Percentiles rank a stretch among this genome's conserved stretches.
These are phyloP conservation scores for Oryza punctata DNA, from an alignment of 176 grass and related monocot genomes.

Conservation along the genomic window DNA sequence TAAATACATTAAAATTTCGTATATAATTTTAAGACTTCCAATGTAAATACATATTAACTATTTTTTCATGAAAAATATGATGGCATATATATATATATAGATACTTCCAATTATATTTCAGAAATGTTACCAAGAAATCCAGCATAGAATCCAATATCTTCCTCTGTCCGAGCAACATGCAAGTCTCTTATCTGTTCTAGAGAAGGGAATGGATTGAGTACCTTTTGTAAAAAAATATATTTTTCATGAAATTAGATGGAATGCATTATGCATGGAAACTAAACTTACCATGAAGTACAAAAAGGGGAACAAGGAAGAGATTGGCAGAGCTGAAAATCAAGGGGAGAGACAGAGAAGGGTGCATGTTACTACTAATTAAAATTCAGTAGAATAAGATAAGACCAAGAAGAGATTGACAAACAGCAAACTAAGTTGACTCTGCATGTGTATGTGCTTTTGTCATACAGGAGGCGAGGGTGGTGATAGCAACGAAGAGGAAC, in stretches of 20 bases:
- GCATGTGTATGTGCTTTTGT: neutral
- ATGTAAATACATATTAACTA: too few species aligned
- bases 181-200: slow-evolving; percentile 64
- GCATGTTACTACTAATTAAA: too few species aligned
- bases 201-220: neutral
- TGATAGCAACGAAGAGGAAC: slow-evolving; percentile 40
- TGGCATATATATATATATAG: too few species aligned
- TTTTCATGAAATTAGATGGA: neutral
- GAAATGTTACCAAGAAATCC: slow-evolving; percentile 71
- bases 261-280: neutral
- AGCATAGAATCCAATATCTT: slow-evolving; percentile 97
- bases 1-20: too few species aligned
- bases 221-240: too few species aligned
- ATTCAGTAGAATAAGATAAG: slow-evolving; percentile 13
- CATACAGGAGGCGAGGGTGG: slow-evolving; percentile 42
- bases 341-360: neutral
- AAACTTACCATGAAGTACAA: slow-evolving; percentile 83
- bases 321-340: slow-evolving; percentile 56
- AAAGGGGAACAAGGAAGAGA: slow-evolving; percentile 65
- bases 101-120: neutral
- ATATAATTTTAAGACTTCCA: too few species aligned
- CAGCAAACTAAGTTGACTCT: neutral
- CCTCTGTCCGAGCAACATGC: slow-evolving; percentile 50
- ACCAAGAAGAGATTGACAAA: neutral
- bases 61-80: too few species aligned